Evolutionary conservation across 192 early-diverging fungal species (phyloP).

Genomic region (Umbelopsis ramanniana): DNA sequence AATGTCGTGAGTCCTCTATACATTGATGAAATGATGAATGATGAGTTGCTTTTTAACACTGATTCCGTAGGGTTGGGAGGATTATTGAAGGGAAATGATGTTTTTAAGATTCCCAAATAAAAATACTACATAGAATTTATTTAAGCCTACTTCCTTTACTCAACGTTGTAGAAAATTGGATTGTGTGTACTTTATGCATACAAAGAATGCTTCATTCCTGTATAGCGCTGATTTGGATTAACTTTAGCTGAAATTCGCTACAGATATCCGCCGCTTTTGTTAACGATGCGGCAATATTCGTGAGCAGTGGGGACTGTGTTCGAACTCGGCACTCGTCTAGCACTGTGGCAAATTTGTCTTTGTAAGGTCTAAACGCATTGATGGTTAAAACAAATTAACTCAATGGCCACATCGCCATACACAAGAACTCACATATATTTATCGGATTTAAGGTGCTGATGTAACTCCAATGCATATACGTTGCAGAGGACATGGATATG

Average conservation of each 20-base stretch:
- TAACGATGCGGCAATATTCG: constrained; percentile 24
- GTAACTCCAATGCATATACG: constrained; percentile 29
- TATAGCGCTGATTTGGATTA: background rate
- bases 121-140: too few species aligned
- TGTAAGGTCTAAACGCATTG: constrained; percentile 30
- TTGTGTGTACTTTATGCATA: background rate
- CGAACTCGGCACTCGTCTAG: constrained; percentile 34
- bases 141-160: too few species aligned
- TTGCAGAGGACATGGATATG: constrained; percentile 36
- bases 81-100: constrained; percentile 26
- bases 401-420: background rate
- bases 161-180: too few species aligned
- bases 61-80: constrained; percentile 36
- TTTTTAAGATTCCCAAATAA: background rate
- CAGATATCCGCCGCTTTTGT: constrained; percentile 18
- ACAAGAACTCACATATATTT: constrained; percentile 24
- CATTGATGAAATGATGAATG: background rate
- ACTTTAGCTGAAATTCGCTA: constrained; percentile 17
- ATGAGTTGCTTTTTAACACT: background rate
- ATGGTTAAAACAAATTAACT: background rate
- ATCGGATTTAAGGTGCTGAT: constrained; percentile 21
- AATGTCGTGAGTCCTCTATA: constrained; percentile 42
- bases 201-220: background rate
- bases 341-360: constrained; percentile 30
- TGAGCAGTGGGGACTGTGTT: constrained; percentile 41